Evolutionary conservation across 768 basidiomycete species (phyloP), one percentile per base, ranked within the genome.

Genomic region (Chalciporus chontae): DNA sequence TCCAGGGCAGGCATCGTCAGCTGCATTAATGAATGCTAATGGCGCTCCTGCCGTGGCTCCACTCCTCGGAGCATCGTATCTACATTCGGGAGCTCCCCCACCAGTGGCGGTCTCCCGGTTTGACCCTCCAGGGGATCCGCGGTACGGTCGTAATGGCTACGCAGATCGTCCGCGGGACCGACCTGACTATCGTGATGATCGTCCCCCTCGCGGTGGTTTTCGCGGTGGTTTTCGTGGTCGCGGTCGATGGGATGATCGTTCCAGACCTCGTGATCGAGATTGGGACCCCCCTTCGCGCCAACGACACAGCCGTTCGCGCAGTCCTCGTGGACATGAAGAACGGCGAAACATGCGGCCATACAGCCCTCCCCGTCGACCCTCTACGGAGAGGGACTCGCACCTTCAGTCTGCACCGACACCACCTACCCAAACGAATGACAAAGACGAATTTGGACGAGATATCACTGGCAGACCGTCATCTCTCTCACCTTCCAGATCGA

Each of bases 361-460:
- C 61, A 89, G 83, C 64, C 85, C 85, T 53, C 78, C 83, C 52
- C 69, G 71, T 48, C 75, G 77, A 57, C 71, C 74, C 41, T 63
- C 72, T 39, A 60, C 69, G 48, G 60, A 70, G 37, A 51, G 49
- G 51, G 55, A 66, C 47, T 48, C 61, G 43, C 61, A 59, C 45
- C 59, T 57, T 45, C 63, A 55, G 48, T 48, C 31, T 5, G 9
- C 61, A 50, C 47, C 47, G 27, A 45, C 57, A 18, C 41, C 64
- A 36, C 57, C 54, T 62, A 55, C 55, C 45, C 70, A 62, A 43
- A 63, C 63, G 46, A 56, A 65, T n/a, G 82, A 72, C 50, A 89
- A 83, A 69, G 89, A 92, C 77, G 89, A 92, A 68, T 92, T 92
- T 69, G 89, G 90, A 57, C 83, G 90, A 59, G 88, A 91, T 65